Percentiles rank a stretch among this genome's conserved stretches.
These are phyloP conservation scores for Penicillium palitans DNA, from an alignment of 2,329 filamentous ascomycete species.

Conservation along the genomic window DNA sequence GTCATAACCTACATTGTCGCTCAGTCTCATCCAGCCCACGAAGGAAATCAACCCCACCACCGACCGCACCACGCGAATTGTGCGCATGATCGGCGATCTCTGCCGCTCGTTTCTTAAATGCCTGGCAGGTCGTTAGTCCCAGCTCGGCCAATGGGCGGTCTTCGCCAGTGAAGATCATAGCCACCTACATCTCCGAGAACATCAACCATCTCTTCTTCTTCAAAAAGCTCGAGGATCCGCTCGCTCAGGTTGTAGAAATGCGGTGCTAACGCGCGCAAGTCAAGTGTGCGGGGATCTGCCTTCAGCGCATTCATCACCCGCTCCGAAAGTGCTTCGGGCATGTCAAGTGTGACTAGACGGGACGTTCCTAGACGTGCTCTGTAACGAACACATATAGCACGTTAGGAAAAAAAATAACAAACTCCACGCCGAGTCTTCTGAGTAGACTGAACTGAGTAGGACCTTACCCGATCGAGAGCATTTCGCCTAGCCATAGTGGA, in stretches of 20 bases:
- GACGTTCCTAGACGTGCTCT: conserved; percentile 47
- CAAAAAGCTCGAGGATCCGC: conserved; percentile 84
- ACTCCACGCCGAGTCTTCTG: neutral
- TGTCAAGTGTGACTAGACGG: conserved; percentile 75
- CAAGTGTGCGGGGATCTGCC: conserved; percentile 82
- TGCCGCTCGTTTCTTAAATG: conserved; percentile 76
- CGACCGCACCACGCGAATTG: conserved; percentile 71
- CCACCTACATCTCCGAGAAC: conserved; percentile 58
- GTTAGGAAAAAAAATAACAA: neutral
- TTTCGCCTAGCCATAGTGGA: conserved; percentile 91
- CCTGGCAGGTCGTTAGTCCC: conserved; percentile 45
- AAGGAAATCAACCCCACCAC: conserved; percentile 75
- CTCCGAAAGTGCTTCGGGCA: conserved; percentile 73
- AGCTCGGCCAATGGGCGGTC: neutral
- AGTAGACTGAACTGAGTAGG: neutral
- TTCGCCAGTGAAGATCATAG: conserved; percentile 1
- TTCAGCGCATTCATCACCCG: conserved; percentile 86
- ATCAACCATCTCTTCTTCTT: conserved; percentile 77
- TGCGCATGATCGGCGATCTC: conserved; percentile 88
- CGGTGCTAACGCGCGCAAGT: conserved; percentile 76
- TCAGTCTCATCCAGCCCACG: conserved; percentile 89
- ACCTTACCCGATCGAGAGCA: conserved; percentile 62
- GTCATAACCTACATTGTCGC: conserved; percentile 55
- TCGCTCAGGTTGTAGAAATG: conserved; percentile 87
- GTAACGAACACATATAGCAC: neutral